These are phyloP conservation scores for Syncephalastrum sp. DNA, from an alignment of 371 early-diverging fungal species.

Conservation along the genomic window DNA sequence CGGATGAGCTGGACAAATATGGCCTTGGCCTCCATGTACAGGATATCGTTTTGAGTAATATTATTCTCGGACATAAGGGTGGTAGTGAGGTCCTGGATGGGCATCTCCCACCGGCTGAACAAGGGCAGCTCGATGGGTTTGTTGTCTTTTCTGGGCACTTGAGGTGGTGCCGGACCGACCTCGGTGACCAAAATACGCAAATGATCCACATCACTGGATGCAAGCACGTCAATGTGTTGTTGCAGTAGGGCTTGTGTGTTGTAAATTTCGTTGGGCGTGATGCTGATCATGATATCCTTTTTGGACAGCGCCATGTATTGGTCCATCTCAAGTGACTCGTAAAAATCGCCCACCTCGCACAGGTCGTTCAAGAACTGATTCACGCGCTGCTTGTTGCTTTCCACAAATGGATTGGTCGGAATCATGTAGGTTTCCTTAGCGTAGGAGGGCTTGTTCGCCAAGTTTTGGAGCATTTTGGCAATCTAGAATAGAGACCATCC, in stretches of 20 bases:
- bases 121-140: conserved; percentile 76
- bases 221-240: conserved; percentile 77
- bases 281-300: conserved; percentile 81
- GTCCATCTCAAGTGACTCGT: conserved; percentile 93
- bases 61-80: conserved; percentile 71
- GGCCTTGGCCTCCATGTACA: conserved; percentile 93
- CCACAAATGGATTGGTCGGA: conserved; percentile 81
- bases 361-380: conserved; percentile 82
- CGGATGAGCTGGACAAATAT: conserved; percentile 89
- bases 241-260: conserved; percentile 80
- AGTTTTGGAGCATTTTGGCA: conserved; percentile 90
- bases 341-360: conserved; percentile 92
- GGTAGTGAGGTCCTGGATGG: conserved; percentile 66
- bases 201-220: conserved; percentile 76
- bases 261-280: conserved; percentile 90
- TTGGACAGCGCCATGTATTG: conserved; percentile 92
- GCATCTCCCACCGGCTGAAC: conserved; percentile 88
- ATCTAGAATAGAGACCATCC: conserved; percentile 30
- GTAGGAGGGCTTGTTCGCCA: conserved; percentile 91
- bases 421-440: conserved; percentile 91
- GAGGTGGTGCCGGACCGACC: conserved; percentile 74
- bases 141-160: conserved; percentile 81
- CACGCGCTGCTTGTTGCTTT: conserved; percentile 78
- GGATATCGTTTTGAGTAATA: conserved; percentile 83
- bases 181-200: conserved; percentile 74